Evolutionary conservation across 495 filamentous ascomycete species (phyloP).

Genomic region (Hypoxylon subgilvum): DNA sequence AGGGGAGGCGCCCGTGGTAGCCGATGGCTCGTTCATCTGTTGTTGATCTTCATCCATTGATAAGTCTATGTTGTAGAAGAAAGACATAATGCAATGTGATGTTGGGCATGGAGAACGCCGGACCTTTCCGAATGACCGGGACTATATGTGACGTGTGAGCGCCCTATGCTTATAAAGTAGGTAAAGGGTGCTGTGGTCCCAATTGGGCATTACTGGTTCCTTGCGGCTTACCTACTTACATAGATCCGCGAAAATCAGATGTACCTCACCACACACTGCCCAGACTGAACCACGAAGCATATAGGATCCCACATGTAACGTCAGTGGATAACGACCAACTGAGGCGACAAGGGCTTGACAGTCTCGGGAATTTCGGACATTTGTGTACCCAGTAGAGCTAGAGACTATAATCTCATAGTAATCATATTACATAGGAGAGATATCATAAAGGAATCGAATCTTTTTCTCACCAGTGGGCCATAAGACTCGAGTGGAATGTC

Average conservation of each 20-base stretch:
- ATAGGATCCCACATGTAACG: background rate
- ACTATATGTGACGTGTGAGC: background rate
- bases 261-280: too few species aligned
- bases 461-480: too few species aligned
- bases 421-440: too few species aligned
- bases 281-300: constrained; percentile 1
- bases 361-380: background rate
- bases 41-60: background rate
- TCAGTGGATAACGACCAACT: background rate
- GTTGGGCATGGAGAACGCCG: background rate
- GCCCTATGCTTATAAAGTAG: background rate
- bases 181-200: background rate
- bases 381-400: too few species aligned
- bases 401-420: too few species aligned
- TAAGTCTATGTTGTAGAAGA: constrained; percentile 1
- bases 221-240: background rate
- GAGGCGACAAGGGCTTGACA: background rate
- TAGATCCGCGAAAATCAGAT: background rate
- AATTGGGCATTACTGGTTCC: background rate
- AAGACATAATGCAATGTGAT: constrained; percentile 1
- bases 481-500: too few species aligned
- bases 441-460: too few species aligned
- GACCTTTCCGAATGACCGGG: background rate
- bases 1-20: background rate
- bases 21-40: background rate